phyloP scores from a whole-genome alignment of 2,329 filamentous ascomycete species.

The Furcasterigmium furcatum region DNA sequence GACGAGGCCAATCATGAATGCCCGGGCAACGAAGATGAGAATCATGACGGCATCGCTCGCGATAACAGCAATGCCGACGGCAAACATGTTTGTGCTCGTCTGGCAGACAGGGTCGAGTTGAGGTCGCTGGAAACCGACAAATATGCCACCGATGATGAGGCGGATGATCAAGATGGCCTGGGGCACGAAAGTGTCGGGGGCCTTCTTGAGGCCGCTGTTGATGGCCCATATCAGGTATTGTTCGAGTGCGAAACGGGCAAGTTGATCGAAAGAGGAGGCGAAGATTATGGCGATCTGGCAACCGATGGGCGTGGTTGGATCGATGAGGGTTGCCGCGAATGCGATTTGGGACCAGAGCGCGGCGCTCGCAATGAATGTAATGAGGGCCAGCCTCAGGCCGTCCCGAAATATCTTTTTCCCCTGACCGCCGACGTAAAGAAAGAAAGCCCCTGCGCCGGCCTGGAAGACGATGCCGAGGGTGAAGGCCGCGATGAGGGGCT shows the following conservation, averaged over 20 bases:
- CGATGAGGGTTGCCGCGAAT: constrained; percentile 47
- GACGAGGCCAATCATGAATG: constrained; percentile 32
- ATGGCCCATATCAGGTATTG: constrained; percentile 53
- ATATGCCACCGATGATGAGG: constrained; percentile 49
- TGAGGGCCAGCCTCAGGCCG: constrained; percentile 63
- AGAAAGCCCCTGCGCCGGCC: constrained; percentile 42
- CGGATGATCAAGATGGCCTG: constrained; percentile 44
- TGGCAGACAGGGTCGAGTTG: constrained; percentile 51
- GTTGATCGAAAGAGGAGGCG: constrained; percentile 53
- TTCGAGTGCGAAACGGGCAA: constrained; percentile 49
- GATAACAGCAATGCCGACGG: constrained; percentile 42
- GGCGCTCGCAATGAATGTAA: constrained; percentile 46
- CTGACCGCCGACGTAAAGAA: constrained; percentile 43
- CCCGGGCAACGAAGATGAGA: constrained; percentile 33
- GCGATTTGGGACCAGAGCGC: constrained; percentile 51
- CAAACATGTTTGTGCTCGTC: constrained; percentile 38
- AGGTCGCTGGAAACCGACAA: constrained; percentile 51
- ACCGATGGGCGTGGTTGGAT: constrained; percentile 33
- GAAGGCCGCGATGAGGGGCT: constrained; percentile 52
- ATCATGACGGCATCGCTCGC: constrained; percentile 43
- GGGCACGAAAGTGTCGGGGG: constrained; percentile 33
- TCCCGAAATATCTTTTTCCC: constrained; percentile 48
- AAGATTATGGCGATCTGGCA: constrained; percentile 53
- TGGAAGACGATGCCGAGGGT: constrained; percentile 53
- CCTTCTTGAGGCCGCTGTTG: constrained; percentile 31